These are phyloP conservation scores for Dactylellina sp. DNA, from an alignment of 2,329 filamentous ascomycete species.

Conservation along the genomic window DNA sequence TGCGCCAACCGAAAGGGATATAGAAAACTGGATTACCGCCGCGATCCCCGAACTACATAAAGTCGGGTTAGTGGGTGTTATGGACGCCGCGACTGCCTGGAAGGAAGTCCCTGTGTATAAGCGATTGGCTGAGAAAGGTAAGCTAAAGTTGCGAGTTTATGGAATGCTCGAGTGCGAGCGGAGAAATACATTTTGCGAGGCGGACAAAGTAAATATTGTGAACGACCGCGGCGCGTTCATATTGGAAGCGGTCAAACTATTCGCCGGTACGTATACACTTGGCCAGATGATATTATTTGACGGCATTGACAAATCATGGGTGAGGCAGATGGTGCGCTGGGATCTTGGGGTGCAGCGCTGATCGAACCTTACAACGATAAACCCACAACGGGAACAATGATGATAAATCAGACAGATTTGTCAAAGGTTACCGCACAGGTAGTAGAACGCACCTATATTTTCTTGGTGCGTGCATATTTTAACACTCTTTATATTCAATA, in stretches of 20 bases:
- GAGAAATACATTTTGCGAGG: constrained; percentile 72
- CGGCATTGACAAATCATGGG: constrained; percentile 73
- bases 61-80: constrained; percentile 75
- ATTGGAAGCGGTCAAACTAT: constrained; percentile 76
- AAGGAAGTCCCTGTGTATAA: constrained; percentile 61
- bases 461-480: not conserved
- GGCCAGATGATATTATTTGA: constrained; percentile 73
- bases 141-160: constrained; percentile 74
- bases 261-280: constrained; percentile 68
- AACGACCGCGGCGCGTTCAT: constrained; percentile 67
- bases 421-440: constrained; percentile 20
- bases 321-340: constrained; percentile 74
- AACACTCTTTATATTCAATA: constrained; percentile 56
- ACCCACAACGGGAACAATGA: constrained; percentile 72
- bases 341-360: constrained; percentile 78
- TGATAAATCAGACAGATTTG: constrained; percentile 74
- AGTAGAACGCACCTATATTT: not conserved
- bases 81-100: constrained; percentile 73
- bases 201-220: constrained; percentile 65
- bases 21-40: constrained; percentile 69
- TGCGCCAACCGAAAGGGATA: constrained; percentile 69
- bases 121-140: constrained; percentile 66
- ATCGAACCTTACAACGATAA: constrained; percentile 77
- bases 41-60: constrained; percentile 74
- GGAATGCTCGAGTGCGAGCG: constrained; percentile 76